A percentile compares a stretch with the other conserved stretches of the same genome.
Evolutionary conservation across 2,329 filamentous ascomycete species (phyloP).

Genomic region (Colletotrichum truncatum): DNA sequence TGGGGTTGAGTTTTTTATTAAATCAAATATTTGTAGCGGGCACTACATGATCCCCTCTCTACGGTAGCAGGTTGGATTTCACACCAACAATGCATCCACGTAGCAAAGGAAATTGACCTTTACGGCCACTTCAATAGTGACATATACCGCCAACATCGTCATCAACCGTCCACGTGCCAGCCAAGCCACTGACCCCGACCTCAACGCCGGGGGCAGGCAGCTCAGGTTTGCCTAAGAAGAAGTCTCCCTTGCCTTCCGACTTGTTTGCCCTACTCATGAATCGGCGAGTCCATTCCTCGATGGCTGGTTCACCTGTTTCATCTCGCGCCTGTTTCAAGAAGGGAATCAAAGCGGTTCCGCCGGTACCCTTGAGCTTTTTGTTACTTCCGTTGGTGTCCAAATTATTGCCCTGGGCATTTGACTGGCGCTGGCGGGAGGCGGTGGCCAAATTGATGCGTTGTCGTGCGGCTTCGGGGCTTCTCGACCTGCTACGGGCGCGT

Average conservation of each 20-base stretch:
- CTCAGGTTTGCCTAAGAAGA: constrained; percentile 65
- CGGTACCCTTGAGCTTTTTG: constrained; percentile 83
- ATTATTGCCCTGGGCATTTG: constrained; percentile 18
- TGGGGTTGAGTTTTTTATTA: background rate
- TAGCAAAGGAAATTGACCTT: background rate
- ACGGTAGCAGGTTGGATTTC: constrained; percentile 5
- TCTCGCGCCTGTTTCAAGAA: constrained; percentile 97
- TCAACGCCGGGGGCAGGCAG: constrained; percentile 47
- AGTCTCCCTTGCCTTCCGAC: constrained; percentile 61
- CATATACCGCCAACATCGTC: constrained; percentile 76
- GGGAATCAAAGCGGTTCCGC: constrained; percentile 91
- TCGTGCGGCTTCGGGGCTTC: constrained; percentile 62
- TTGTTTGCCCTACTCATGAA: constrained; percentile 65
- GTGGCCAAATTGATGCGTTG: constrained; percentile 69
- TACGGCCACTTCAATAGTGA: constrained; percentile 50
- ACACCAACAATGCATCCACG: background rate
- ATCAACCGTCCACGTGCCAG: constrained; percentile 89
- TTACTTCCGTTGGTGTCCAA: constrained; percentile 44
- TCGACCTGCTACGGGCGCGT: constrained; percentile 69
- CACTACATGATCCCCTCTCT: background rate
- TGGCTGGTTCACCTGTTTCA: constrained; percentile 92
- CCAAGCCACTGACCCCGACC: constrained; percentile 71
- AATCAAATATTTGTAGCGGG: background rate
- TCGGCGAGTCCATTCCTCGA: constrained; percentile 69
- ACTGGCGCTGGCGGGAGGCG: constrained; percentile 55